Evolutionary conservation across 129 eudicot species (phyloP).

Genomic region (Saposhnikovia divaricata): DNA sequence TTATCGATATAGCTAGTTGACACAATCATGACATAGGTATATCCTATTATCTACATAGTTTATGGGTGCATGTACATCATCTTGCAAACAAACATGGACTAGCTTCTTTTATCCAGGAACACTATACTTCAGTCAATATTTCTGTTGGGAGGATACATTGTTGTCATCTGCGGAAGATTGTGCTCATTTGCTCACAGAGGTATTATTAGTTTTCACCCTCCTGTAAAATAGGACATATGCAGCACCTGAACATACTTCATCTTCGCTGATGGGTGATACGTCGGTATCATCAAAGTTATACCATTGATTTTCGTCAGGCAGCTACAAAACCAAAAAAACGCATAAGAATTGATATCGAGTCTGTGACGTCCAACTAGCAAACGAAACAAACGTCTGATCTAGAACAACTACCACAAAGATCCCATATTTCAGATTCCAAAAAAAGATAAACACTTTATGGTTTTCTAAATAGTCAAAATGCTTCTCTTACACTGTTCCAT

Average conservation of each 20-base stretch:
- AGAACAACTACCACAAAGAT: not conserved
- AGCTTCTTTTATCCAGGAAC: not conserved
- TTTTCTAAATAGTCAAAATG: not conserved
- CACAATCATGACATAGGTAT: not conserved
- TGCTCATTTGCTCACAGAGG: slow-evolving; percentile 34
- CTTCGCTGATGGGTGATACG: slow-evolving; percentile 58
- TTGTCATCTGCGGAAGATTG: slow-evolving; percentile 24
- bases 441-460: not conserved
- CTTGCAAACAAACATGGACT: slow-evolving; percentile 11
- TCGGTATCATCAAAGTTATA: slow-evolving; percentile 83
- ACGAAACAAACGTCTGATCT: not conserved
- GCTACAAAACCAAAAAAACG: slow-evolving; percentile 34
- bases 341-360: not conserved
- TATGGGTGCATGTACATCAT: not conserved
- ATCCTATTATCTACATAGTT: not conserved
- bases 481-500: not conserved
- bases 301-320: slow-evolving; percentile 85
- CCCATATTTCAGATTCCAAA: not conserved
- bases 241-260: slow-evolving; percentile 69
- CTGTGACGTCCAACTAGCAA: not conserved
- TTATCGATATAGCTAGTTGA: not conserved
- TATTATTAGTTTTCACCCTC: slow-evolving; percentile 49
- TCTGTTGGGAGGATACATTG: slow-evolving; percentile 22
- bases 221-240: slow-evolving; percentile 84
- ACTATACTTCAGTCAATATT: not conserved